Evolutionary conservation across 305 asterid genomes (phyloP).

Genomic region (Salvia sclarea): DNA sequence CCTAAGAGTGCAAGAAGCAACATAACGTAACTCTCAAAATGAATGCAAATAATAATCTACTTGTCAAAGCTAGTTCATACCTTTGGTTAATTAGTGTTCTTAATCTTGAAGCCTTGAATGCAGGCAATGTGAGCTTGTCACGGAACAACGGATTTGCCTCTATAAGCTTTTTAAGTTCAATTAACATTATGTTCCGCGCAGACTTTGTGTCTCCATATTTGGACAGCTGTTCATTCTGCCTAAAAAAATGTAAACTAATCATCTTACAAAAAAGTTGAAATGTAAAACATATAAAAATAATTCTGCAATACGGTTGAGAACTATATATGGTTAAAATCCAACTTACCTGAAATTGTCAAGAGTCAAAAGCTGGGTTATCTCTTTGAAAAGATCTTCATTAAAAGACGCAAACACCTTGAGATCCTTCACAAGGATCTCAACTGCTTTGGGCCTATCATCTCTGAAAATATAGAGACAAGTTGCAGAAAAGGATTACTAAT

Average conservation of each 20-base stretch:
- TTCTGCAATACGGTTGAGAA: not conserved
- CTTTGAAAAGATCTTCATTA: constrained; percentile 81
- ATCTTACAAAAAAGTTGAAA: not conserved
- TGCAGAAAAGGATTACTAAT: constrained; percentile 24
- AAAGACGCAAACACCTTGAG: constrained; percentile 79
- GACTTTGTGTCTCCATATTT: constrained; percentile 89
- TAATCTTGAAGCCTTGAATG: constrained; percentile 73
- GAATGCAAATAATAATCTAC: not conserved
- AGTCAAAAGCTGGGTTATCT: constrained; percentile 80
- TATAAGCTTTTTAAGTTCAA: constrained; percentile 68
- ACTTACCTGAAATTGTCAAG: constrained; percentile 74
- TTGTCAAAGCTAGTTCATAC: constrained; percentile 35
- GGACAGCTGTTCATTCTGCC: constrained; percentile 90
- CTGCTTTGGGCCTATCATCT: constrained; percentile 80
- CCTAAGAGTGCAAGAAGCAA: constrained; percentile 18
- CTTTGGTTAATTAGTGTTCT: constrained; percentile 81
- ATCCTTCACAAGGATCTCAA: constrained; percentile 79
- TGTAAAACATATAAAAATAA: not conserved
- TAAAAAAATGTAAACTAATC: constrained; percentile 30
- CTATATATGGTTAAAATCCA: constrained; percentile 3
- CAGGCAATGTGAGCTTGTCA: constrained; percentile 69
- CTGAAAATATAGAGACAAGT: constrained; percentile 35
- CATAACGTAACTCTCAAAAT: constrained; percentile 2
- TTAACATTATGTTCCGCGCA: constrained; percentile 71
- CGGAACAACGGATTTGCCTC: constrained; percentile 85